Evolutionary conservation across 2,329 filamentous ascomycete species (phyloP).

Genomic region (Ilyonectria destructans): DNA sequence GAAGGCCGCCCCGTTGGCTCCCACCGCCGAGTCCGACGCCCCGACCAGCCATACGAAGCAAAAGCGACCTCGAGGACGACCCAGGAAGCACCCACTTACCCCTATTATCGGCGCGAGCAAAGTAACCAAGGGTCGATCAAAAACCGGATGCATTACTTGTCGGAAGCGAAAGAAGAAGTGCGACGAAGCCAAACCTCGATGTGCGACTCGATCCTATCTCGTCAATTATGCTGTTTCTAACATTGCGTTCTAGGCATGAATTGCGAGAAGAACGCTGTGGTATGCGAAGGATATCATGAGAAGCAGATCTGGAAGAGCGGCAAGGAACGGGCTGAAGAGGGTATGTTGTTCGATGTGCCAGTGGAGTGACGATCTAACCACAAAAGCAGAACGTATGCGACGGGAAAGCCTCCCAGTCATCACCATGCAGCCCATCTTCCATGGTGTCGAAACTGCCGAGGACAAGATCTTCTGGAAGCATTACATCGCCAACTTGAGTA

Average conservation of each 20-base stretch:
- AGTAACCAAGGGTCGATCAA: conserved; percentile 82
- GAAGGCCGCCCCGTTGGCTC: conserved; percentile 58
- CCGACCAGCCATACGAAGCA: conserved; percentile 57
- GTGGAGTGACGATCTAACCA: conserved; percentile 29
- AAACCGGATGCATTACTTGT: conserved; percentile 79
- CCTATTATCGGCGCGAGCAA: conserved; percentile 75
- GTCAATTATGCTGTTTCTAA: conserved; percentile 30
- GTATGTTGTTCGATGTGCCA: conserved; percentile 56
- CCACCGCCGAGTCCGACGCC: conserved; percentile 38
- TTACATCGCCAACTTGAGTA: conserved; percentile 85
- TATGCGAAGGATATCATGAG: conserved; percentile 91
- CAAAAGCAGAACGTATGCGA: conserved; percentile 64
- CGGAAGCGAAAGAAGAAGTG: conserved; percentile 82
- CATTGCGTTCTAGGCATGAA: conserved; percentile 76
- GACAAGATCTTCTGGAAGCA: conserved; percentile 88
- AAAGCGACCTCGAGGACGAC: conserved; percentile 83
- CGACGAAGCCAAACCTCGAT: conserved; percentile 78
- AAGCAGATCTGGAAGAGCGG: conserved; percentile 92
- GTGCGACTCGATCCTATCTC: conserved; percentile 56
- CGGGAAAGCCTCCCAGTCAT: conserved; percentile 68
- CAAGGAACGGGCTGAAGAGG: conserved; percentile 81
- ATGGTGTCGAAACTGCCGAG: conserved; percentile 84
- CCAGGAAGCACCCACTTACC: conserved; percentile 83
- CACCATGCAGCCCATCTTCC: conserved; percentile 78
- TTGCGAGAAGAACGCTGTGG: conserved; percentile 93